Base-by-base conservation (phyloP, 129 eudicot species). In the Artemisia tridentata region DNA sequence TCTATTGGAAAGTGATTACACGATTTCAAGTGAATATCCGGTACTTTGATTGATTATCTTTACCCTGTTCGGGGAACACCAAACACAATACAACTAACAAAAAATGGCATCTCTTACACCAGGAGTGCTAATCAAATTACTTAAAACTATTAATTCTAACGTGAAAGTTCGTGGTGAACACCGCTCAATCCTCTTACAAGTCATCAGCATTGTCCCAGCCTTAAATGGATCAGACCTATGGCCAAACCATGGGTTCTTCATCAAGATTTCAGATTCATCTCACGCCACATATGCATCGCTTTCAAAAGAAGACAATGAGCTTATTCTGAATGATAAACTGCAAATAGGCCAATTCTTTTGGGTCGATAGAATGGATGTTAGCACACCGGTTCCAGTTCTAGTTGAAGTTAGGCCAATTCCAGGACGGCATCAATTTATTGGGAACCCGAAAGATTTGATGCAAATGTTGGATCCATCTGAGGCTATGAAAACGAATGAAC, bases 211-310 rank as follows among this genome's bases (percentile, higher is more conserved):
- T 59, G 97, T 95, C 46, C 99, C 99, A 1, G 97, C 97, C 11
- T 71, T 90, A 67, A 76, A 78, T n/a, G 97, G 97, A 25, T 80
- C 92, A 1, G 99, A 90, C 34, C 31, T 95, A 29, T 95, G 96
- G 96, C 97, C 99, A 15, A 82, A 95, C 81, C 97, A 88, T 7
- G 99, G 99, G 17, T 95, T 95, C 78, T 90, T 87, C 91, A 69
- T 90, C 65, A 90, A 95, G 72, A 91, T 95, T 72, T 95, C 99
- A 0, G 99, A 95, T 74, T 90, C 99, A 29, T 95, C 99, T 20
- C 99, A 95, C 64, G 86, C 99, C 20, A 87, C 97, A 0, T 90
- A 88, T 19, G 95, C 88, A 5, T 78, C 93, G 0, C 78, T 95
- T 8, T 79, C 93, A 10, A 85, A 84, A 75, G 80, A 91, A 14